Conservation (phyloP, 2,329 filamentous ascomycete species). For the Hymenoscyphus scutula region DNA sequence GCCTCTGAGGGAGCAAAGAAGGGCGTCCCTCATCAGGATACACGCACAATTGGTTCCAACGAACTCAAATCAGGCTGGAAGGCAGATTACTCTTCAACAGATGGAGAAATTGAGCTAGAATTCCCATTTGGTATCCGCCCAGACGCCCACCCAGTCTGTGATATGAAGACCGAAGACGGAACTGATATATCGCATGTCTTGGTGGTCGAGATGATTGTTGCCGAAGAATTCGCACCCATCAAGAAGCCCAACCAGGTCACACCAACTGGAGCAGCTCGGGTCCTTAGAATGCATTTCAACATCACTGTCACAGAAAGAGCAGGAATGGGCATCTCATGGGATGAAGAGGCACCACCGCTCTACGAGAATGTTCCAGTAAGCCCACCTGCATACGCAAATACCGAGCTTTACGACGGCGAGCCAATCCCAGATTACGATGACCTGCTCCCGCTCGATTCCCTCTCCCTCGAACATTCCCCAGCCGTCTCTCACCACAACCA, state of each 20-base stretch:
- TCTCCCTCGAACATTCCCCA: neutral
- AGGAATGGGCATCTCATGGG: constrained; percentile 92
- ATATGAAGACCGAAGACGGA: constrained; percentile 71
- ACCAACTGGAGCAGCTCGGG: constrained; percentile 85
- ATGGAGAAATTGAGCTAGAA: constrained; percentile 77
- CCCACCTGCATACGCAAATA: constrained; percentile 64
- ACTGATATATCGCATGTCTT: constrained; percentile 81
- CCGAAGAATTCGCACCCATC: constrained; percentile 80
- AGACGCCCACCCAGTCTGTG: constrained; percentile 66
- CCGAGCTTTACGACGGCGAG: constrained; percentile 26
- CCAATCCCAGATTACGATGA: constrained; percentile 35
- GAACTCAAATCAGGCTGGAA: constrained; percentile 91
- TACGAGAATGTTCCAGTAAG: constrained; percentile 91
- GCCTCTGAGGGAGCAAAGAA: constrained; percentile 48
- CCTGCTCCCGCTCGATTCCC: constrained; percentile 24
- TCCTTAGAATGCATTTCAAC: constrained; percentile 88
- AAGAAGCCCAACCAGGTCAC: constrained; percentile 67
- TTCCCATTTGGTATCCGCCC: constrained; percentile 64
- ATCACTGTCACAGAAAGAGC: constrained; percentile 86
- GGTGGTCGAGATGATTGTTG: constrained; percentile 89
- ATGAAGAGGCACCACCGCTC: constrained; percentile 89
- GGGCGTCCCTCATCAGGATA: constrained; percentile 70
- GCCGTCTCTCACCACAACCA: neutral
- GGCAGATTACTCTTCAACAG: constrained; percentile 60
- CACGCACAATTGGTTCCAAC: constrained; percentile 73